phyloP scores from a whole-genome alignment of 2,329 filamentous ascomycete species.

The Colletotrichum nymphaeae region DNA sequence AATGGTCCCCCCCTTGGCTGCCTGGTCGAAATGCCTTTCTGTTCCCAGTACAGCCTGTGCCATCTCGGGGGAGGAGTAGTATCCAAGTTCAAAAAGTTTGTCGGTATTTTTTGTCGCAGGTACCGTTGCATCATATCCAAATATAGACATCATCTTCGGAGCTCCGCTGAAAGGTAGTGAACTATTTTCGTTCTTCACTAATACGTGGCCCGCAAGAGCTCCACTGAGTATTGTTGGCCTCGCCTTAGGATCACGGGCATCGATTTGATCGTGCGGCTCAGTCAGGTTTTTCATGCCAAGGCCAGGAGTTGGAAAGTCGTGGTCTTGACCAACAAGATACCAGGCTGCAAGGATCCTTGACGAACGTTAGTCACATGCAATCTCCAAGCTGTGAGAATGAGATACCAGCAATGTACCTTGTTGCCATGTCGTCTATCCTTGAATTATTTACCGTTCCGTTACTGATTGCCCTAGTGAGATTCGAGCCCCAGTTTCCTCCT shows the following conservation, averaged over 20 bases:
- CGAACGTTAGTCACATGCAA: conserved; percentile 39
- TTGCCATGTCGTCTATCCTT: conserved; percentile 72
- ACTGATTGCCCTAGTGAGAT: conserved; percentile 67
- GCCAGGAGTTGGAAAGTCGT: conserved; percentile 56
- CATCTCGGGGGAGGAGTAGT: conserved; percentile 60
- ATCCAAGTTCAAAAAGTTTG: conserved; percentile 54
- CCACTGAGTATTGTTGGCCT: conserved; percentile 59
- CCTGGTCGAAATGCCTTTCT: conserved; percentile 58
- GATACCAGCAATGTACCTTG: conserved; percentile 39
- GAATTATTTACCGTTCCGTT: conserved; percentile 68
- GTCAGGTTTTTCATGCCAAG: conserved; percentile 73
- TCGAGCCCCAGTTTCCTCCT: conserved; percentile 56
- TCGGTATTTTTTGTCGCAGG: conserved; percentile 61
- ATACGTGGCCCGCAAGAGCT: conserved; percentile 74
- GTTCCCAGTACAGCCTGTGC: conserved; percentile 55
- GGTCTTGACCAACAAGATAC: conserved; percentile 67
- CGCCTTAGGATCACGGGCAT: conserved; percentile 61
- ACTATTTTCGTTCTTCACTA: conserved; percentile 78
- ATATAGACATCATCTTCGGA: conserved; percentile 66
- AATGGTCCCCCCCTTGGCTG: conserved; percentile 63
- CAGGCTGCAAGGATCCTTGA: conserved; percentile 71
- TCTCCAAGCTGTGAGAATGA: no score
- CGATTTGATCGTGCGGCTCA: conserved; percentile 55
- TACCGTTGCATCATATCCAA: conserved; percentile 72
- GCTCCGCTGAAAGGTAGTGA: conserved; percentile 71